These are phyloP conservation scores for Ganoderma boninense DNA, from an alignment of 1,284 basidiomycete genomes.

Conservation along the genomic window DNA sequence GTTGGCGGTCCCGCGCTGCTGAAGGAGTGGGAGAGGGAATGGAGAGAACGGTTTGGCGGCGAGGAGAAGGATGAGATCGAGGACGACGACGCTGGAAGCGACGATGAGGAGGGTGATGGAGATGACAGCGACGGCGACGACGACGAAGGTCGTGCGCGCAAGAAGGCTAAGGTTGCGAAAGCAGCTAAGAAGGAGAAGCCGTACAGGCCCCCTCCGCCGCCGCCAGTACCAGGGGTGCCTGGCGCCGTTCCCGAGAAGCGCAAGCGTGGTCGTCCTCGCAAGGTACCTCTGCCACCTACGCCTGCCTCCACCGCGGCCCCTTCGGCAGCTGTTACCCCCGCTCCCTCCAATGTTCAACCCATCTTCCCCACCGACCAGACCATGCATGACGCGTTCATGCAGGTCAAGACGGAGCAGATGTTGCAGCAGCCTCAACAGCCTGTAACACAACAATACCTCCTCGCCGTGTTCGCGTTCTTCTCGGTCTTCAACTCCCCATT, in stretches of 20 bases:
- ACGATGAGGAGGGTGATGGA: conserved; percentile 63
- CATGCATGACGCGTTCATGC: conserved; percentile 29
- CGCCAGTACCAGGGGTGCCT: conserved; percentile 39
- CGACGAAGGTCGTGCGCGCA: conserved; percentile 61
- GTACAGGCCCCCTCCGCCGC: conserved; percentile 42
- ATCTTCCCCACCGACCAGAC: conserved; percentile 31
- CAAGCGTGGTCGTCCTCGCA: conserved; percentile 80
- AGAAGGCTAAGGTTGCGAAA: conserved; percentile 58
- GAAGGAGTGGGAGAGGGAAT: conserved; percentile 78
- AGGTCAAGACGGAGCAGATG: conserved; percentile 28
- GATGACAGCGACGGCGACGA: conserved; percentile 67
- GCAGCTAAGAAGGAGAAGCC: conserved; percentile 48
- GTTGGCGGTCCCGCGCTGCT: conserved; percentile 76
- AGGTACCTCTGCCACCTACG: conserved; percentile 49
- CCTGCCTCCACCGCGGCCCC: conserved; percentile 20
- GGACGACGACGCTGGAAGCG: conserved; percentile 49
- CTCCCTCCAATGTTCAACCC: conserved; percentile 16
- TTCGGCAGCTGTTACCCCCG: conserved; percentile 27
- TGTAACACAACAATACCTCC: conserved; percentile 67
- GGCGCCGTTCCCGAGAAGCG: conserved; percentile 70
- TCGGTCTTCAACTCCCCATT: conserved; percentile 80
- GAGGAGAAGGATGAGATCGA: conserved; percentile 77
- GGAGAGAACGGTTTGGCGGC: conserved; percentile 75
- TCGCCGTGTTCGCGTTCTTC: conserved; percentile 79
- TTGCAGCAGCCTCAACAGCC: conserved; percentile 22